phyloP scores from a whole-genome alignment of 208 protist species.

The Leishmania gerbilli region DNA sequence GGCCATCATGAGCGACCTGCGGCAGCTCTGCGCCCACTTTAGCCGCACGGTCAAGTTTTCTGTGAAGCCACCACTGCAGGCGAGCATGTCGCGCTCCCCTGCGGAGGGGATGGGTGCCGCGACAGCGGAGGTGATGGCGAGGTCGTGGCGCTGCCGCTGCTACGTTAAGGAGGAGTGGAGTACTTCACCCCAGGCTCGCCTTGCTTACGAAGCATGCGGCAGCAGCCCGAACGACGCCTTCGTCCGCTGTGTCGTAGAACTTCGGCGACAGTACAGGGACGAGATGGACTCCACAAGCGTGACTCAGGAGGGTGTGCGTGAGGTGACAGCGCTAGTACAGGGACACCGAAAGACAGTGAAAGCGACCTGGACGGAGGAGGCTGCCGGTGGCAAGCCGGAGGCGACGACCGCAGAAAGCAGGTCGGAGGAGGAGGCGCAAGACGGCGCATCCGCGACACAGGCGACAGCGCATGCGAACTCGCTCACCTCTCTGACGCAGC shows the following conservation, averaged over 20 bases:
- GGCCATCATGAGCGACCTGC: slow-evolving; percentile 72
- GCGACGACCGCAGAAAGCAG: not conserved
- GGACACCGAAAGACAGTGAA: slow-evolving; percentile 30
- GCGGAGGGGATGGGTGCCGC: not conserved
- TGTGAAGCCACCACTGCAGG: slow-evolving; percentile 57
- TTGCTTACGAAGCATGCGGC: slow-evolving; percentile 47
- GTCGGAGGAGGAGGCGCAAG: not conserved
- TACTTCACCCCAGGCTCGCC: slow-evolving; percentile 42
- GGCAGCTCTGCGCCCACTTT: slow-evolving; percentile 74
- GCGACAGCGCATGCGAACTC: not conserved
- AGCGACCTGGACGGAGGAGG: slow-evolving; percentile 15
- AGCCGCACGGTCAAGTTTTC: slow-evolving; percentile 80
- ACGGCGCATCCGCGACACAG: not conserved
- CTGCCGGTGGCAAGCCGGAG: not conserved
- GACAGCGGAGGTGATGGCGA: not conserved
- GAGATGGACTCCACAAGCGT: slow-evolving; percentile 64
- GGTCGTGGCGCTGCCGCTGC: slow-evolving; percentile 71
- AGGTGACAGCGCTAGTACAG: slow-evolving; percentile 55
- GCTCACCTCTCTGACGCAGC: slow-evolving; percentile 9
- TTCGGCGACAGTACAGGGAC: slow-evolving; percentile 51
- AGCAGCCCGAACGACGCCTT: slow-evolving; percentile 66
- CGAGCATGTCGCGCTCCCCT: not conserved
- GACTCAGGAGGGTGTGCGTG: slow-evolving; percentile 63
- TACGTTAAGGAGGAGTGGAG: slow-evolving; percentile 89
- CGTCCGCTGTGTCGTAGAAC: slow-evolving; percentile 51